Conservation (phyloP, 192 early-diverging fungal genomes). For the Gigaspora rosea region DNA sequence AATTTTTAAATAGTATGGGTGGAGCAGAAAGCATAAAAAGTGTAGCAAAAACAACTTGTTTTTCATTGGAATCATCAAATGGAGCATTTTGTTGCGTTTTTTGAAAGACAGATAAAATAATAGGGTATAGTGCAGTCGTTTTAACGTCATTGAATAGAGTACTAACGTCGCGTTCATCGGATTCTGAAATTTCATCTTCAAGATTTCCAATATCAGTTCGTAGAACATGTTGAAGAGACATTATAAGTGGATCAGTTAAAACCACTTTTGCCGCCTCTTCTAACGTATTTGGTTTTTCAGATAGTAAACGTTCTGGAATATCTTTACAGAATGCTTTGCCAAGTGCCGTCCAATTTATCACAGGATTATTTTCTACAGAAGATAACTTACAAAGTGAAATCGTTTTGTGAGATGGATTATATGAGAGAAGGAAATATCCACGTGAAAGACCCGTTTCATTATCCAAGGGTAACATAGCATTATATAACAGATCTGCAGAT, state of each 20-base stretch:
- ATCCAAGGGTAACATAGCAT: constrained; percentile 82
- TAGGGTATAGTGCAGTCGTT: constrained; percentile 44
- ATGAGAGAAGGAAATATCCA: constrained; percentile 86
- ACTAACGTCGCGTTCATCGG: constrained; percentile 42
- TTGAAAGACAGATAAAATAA: constrained; percentile 44
- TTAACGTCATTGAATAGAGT: constrained; percentile 44
- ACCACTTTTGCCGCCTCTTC: constrained; percentile 48
- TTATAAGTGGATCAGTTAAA: constrained; percentile 39
- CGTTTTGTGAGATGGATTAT: constrained; percentile 29
- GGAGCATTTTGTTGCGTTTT: constrained; percentile 5
- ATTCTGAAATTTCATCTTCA: constrained; percentile 42
- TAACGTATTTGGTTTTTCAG: constrained; percentile 54
- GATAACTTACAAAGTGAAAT: constrained; percentile 18
- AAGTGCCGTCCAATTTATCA: constrained; percentile 51
- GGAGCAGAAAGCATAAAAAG: constrained; percentile 64
- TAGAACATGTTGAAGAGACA: constrained; percentile 5
- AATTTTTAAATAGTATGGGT: constrained; percentile 52
- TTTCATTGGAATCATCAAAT: constrained; percentile 28
- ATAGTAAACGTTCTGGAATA: constrained; percentile 51
- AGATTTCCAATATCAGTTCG: constrained; percentile 46
- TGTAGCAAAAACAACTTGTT: constrained; percentile 56
- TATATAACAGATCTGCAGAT: constrained; percentile 69
- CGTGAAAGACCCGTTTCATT: constrained; percentile 75
- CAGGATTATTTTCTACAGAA: neutral
- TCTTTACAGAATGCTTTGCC: constrained; percentile 60